phyloP scores from a whole-genome alignment of 257 asterid genomes.

The Solanum dulcamara region DNA sequence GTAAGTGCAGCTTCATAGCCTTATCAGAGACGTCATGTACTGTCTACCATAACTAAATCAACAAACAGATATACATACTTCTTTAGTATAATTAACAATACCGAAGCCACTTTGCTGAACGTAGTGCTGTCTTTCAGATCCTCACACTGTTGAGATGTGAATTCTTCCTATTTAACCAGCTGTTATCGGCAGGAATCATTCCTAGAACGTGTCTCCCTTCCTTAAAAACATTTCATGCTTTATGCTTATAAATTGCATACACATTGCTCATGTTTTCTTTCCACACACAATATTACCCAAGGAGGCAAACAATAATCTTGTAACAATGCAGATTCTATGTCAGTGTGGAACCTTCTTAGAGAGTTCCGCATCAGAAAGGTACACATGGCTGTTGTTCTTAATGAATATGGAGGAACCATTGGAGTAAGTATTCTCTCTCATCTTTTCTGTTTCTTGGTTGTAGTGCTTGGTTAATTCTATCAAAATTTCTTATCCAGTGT shows the following conservation, averaged over 20 bases:
- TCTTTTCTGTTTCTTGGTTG: not conserved
- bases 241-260: not conserved
- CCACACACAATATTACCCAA: not conserved
- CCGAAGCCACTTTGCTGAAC: not conserved
- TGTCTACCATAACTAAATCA: not conserved
- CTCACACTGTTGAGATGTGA: not conserved
- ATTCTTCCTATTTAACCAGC: not conserved
- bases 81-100: not conserved
- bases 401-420: conserved; percentile 97
- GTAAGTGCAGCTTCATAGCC: not conserved
- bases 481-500: not conserved
- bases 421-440: conserved; percentile 51
- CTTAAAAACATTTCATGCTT: not conserved
- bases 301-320: not conserved
- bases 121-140: not conserved
- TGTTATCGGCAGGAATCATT: not conserved
- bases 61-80: not conserved
- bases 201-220: not conserved
- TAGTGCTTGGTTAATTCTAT: not conserved
- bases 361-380: conserved; percentile 99
- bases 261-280: not conserved
- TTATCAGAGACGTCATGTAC: not conserved
- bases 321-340: conserved; percentile 83
- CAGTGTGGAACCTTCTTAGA: conserved; percentile 98
- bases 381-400: conserved; percentile 99